Evolutionary conservation across 1,284 basidiomycete species (phyloP).

Genomic region (Gomphus sp.): DNA sequence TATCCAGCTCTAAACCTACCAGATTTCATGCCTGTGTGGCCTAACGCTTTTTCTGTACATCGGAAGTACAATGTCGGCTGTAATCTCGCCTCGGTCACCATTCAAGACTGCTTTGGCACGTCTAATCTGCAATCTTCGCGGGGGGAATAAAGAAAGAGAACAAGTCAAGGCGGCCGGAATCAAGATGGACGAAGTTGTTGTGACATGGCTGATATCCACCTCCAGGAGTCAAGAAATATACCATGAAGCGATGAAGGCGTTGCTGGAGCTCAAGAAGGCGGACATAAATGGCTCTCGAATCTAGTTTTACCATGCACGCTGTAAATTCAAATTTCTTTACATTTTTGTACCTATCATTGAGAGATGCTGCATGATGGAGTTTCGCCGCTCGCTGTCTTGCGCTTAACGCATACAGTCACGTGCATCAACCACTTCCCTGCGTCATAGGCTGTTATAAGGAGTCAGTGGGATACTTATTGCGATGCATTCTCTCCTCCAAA

Average conservation of each 20-base stretch:
- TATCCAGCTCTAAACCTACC: neutral
- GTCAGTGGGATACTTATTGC: neutral
- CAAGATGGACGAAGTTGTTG: neutral
- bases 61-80: slow-evolving; percentile 1
- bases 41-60: neutral
- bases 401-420: neutral
- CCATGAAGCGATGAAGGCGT: neutral
- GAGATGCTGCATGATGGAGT: too few relatives aligned
- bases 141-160: neutral
- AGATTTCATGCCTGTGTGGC: neutral
- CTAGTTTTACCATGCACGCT: neutral
- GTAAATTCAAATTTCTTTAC: too few relatives aligned
- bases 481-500: neutral
- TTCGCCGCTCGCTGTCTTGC: too few relatives aligned
- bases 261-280: neutral
- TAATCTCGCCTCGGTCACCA: neutral
- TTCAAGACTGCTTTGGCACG: neutral
- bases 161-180: neutral
- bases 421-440: neutral
- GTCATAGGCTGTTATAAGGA: neutral
- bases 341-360: neutral
- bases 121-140: slow-evolving; percentile 63
- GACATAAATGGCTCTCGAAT: neutral
- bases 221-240: slow-evolving; percentile 3
- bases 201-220: neutral